These are phyloP conservation scores for Fusarium staphyleae DNA, from an alignment of 2,329 filamentous ascomycete genomes.

Conservation along the genomic window DNA sequence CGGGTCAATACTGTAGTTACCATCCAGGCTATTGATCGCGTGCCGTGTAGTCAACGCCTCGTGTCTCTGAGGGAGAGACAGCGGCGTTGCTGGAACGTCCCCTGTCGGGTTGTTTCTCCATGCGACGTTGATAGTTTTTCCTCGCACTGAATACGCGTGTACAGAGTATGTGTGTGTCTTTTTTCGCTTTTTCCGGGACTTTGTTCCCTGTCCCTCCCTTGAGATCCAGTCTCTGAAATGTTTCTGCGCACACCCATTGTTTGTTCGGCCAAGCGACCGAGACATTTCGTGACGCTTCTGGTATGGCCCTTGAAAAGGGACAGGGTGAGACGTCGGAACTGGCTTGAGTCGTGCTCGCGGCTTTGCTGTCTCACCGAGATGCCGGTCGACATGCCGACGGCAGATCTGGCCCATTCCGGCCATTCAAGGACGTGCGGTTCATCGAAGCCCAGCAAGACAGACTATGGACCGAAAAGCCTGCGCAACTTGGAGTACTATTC, in stretches of 20 bases:
- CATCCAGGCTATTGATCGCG: slow-evolving; percentile 34
- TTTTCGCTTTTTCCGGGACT: not conserved
- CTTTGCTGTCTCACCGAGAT: slow-evolving; percentile 6
- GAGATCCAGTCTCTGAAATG: slow-evolving; percentile 28
- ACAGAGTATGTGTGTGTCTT: not conserved
- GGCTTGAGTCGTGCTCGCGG: slow-evolving; percentile 3
- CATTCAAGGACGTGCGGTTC: slow-evolving; percentile 2
- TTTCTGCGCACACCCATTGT: not conserved
- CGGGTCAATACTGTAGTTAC: slow-evolving; percentile 1
- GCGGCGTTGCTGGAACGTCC: slow-evolving; percentile 5
- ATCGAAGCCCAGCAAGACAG: slow-evolving; percentile 7
- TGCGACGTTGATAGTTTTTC: not conserved
- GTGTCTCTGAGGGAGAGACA: not conserved
- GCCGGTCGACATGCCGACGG: slow-evolving; percentile 8
- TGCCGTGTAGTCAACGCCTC: slow-evolving; percentile 20
- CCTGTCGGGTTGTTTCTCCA: slow-evolving; percentile 5
- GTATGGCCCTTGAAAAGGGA: not conserved
- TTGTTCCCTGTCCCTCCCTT: slow-evolving; percentile 12
- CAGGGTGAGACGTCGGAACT: slow-evolving; percentile 3
- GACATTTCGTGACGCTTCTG: slow-evolving; percentile 22
- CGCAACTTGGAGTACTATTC: slow-evolving; percentile 1
- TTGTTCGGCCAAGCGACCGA: slow-evolving; percentile 13
- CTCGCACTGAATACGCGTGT: not conserved
- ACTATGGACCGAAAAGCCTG: slow-evolving; percentile 6
- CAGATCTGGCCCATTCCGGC: slow-evolving; percentile 16